phyloP scores from a whole-genome alignment of 2,329 filamentous ascomycete genomes.

The Colletotrichum acutatum region DNA sequence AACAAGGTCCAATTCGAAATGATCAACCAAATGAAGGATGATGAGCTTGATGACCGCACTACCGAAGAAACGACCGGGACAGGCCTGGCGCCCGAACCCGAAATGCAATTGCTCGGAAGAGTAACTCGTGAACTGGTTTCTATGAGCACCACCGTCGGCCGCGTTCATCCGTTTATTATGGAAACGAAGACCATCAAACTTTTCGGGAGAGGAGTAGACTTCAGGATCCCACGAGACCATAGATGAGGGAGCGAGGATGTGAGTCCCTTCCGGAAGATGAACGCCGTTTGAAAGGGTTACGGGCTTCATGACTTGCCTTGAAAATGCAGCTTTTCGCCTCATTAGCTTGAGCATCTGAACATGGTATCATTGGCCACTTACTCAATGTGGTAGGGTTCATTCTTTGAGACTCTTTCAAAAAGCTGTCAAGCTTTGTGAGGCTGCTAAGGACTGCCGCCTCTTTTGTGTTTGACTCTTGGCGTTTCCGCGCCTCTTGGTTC shows the following conservation, averaged over 20 bases:
- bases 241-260: neutral
- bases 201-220: neutral
- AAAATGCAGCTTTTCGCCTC: neutral
- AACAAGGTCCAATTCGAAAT: neutral
- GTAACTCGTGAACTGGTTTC: neutral
- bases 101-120: neutral
- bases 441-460: neutral
- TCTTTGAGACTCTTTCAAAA: neutral
- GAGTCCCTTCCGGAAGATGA: neutral
- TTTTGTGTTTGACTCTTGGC: neutral
- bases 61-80: neutral
- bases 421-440: neutral
- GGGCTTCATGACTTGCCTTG: neutral
- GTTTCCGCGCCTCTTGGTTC: neutral
- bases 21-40: neutral
- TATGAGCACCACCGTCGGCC: neutral
- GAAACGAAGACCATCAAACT: neutral
- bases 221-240: neutral
- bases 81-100: neutral
- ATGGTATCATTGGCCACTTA: neutral
- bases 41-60: neutral
- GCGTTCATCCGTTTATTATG: neutral
- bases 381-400: neutral
- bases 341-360: neutral
- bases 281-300: neutral